Base-by-base conservation (phyloP, 768 basidiomycete genomes). In the Boletus sp. region DNA sequence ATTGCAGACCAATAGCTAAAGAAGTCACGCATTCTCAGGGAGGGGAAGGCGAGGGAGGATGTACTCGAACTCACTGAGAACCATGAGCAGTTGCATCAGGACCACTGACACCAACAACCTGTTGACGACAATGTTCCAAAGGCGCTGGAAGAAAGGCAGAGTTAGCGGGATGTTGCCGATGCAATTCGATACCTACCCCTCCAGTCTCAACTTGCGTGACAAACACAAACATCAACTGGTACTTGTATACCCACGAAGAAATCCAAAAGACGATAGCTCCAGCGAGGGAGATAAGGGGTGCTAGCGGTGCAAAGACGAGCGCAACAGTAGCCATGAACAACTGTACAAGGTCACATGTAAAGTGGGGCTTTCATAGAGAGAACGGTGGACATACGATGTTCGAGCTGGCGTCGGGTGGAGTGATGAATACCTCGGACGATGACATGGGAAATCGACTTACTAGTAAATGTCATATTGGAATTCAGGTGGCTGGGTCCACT, bases 111-210 rank as follows among this genome's bases (percentile, higher is more conserved):
- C 75, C 14, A 98, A 72, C 23, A 98, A 74, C 50, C 97, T 85
- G 70, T 99, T 99, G 71, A 92, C 78, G 43, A 91, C 80, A n/a
- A 92, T 84, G 65, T 97, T 97, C 93, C 93, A 97, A 60, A 96
- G 75, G 19, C 92, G 88, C 91, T 93, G 62, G 6, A 27, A 49
- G 30, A 57, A 50, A 32, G 11, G 27, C 25, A 27, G 4, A 13
- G 29, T 50, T 43, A 35, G 43, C 29, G 15, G 46, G 5, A 40
- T 10, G 43, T 15, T 54, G 17, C 39, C 2, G 37, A 47, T 47
- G 30, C 25, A 51, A 48, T 25, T 10, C 4, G 23, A 33, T 15
- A 81, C 89, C 60, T 70, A 93, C 90, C 32, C 97, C 97, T 54
- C 96, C 97, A 48, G 87, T 91, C 72, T 99, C 97, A 14, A 93